Base-by-base conservation (phyloP, 2,329 filamentous ascomycete species). In the Macrophomina tecta region DNA sequence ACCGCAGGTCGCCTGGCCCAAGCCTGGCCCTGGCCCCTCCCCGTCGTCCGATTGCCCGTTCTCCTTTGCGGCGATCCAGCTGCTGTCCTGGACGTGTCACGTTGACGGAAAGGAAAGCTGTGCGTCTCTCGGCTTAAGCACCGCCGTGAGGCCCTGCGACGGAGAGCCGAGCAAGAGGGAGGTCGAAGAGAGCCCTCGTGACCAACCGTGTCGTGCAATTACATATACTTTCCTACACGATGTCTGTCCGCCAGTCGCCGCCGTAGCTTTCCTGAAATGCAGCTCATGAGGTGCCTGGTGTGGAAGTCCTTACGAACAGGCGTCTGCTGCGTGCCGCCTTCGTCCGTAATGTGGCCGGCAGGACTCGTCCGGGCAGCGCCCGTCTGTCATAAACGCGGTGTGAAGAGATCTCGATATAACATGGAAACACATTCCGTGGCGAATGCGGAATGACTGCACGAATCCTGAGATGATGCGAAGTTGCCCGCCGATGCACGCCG, bases 401-500 rank as follows among this genome's bases (percentile, higher is more conserved):
- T 8, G 18, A 30, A 30, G 23, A 23, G 23, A 11, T 53, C 49
- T 16, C 12, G 16, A 16, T n/a, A 12, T 6, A 3, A 18, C 28
- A 4, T 34, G 34, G 56, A 36, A 36, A 9, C 40, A 14, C 14
- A 7, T 32, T 32, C 16, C 11, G 14, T 49, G 42, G 12, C 14
- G 38, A 38, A 45, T 18, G n/a, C n/a, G 23, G 9, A 30, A 38
- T 18, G 45, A 49, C 42, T 49, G 42, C 38, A 9, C 32, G 40
- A 61, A 28, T 46, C 56, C 56, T 32, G 18, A 14, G 58, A 62
- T 62, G 32, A 36, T 40, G 42, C 23, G 30, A 45, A 49, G 45
- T 60, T 49, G 58, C 58, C 14, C 49, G 58, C 46, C 56, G 40
- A 61, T 46, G 56, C 40, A 61, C 42, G 40, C 32, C 32, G 36